Base-by-base conservation (phyloP, 352 stramenopile genomes). In the Sclerospora graminicola region DNA sequence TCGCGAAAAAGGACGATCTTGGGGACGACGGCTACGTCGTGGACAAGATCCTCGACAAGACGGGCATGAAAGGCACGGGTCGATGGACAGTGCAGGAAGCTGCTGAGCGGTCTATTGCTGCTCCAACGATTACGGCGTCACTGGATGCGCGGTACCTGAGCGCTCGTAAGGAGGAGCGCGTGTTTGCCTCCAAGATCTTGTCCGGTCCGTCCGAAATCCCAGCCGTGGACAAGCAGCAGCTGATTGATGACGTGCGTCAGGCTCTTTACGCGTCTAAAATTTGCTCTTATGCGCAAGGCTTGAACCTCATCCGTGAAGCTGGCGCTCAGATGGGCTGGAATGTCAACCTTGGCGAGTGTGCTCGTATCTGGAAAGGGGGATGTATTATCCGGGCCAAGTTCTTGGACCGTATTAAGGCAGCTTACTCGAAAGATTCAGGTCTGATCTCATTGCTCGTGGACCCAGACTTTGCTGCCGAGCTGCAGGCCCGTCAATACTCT, bases 381-480 rank as follows among this genome's bases (percentile, higher is more conserved):
- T 99, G 96, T 80, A 99, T 99, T 66, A 99, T 99, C 58, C 93
- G 96, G 45, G 96, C 96, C 16, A 80, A 75, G 28, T 94, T 99
- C 53, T 73, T 99, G 19, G 91, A 98, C 73, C 88, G 96, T 63
- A 99, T 99, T 71, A 96, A 96, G 62, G 63, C 73, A 38, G 96
- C 96, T 15, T 96, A 98, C 63, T 46, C 62, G 34, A 85, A 85
- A 48, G 82, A 99, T 67, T 43, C 79, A n/a, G 65, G 79, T 20
- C 79, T 99, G 24, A 81, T 93, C 52, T 98, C 96, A 56, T 72
- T 99, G 29, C 76, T 99, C n/a, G 70, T 99, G 33, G 96, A 99
- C 70, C 88, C 95, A 8, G 80, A 95, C 57, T 98, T 99, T 62
- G 88, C 94, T 4, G 67, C 83, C 23, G 89, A 98, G 61, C 69